Percentiles rank a stretch among this genome's conserved stretches.
Conservation (phyloP, 192 early-diverging fungal genomes). For the Spinellus fusiger region DNA sequence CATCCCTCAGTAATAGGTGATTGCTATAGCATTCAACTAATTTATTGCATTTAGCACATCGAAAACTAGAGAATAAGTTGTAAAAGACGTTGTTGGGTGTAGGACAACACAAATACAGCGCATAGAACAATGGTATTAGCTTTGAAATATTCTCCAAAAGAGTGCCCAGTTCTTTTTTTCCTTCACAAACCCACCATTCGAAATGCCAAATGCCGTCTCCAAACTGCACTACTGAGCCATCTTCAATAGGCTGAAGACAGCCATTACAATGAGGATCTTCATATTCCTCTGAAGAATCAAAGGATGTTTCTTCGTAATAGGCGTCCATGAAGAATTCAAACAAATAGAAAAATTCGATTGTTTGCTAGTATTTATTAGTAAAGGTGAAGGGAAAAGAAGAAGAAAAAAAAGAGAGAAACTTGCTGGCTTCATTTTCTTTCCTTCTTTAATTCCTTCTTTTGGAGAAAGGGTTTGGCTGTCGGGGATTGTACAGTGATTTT, state of each 20-base stretch:
- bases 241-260: constrained; percentile 64
- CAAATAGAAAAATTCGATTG: not conserved
- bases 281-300: constrained; percentile 16
- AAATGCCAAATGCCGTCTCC: constrained; percentile 85
- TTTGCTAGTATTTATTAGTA: not conserved
- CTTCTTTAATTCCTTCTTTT: not conserved
- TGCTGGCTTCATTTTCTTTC: not conserved
- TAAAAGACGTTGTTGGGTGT: too few species aligned
- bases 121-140: not conserved
- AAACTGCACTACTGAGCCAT: constrained; percentile 74
- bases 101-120: not conserved
- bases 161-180: not conserved
- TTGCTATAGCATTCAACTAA: constrained; percentile 78
- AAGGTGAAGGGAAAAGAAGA: not conserved
- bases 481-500: not conserved
- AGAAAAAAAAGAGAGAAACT: not conserved
- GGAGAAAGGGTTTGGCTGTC: not conserved
- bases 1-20: constrained; percentile 68
- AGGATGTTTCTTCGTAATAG: constrained; percentile 9
- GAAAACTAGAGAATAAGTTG: constrained; percentile 68
- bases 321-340: constrained; percentile 7
- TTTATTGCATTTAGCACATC: constrained; percentile 70
- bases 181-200: constrained; percentile 64
- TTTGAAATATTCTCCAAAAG: not conserved
- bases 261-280: constrained; percentile 60